phyloP scores from a whole-genome alignment of 2,329 filamentous ascomycete species.

The Scedosporium aurantiacum region DNA sequence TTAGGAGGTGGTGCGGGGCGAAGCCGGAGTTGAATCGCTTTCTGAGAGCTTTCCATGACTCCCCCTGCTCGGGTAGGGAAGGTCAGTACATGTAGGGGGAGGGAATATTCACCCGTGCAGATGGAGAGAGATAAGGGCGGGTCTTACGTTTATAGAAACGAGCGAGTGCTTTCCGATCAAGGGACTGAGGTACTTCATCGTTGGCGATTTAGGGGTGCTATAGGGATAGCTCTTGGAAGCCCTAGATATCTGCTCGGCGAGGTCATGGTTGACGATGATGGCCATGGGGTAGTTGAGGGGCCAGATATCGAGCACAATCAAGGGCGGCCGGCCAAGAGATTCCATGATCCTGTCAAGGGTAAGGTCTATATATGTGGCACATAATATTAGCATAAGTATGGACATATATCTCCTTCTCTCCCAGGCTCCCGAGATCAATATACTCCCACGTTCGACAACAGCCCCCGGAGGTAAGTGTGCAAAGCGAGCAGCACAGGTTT shows the following conservation, averaged over 20 bases:
- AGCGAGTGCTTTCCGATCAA: slow-evolving; percentile 4
- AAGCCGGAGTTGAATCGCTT: slow-evolving; percentile 27
- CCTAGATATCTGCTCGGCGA: slow-evolving; percentile 27
- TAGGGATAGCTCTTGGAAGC: slow-evolving; percentile 19
- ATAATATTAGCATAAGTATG: neutral
- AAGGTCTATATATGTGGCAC: neutral
- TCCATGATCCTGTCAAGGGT: slow-evolving; percentile 15
- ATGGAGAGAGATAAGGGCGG: neutral
- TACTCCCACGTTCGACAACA: neutral
- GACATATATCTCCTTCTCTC: neutral
- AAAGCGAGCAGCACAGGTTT: too few species aligned
- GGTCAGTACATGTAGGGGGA: neutral
- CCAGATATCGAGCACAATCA: slow-evolving; percentile 23
- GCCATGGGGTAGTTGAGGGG: slow-evolving; percentile 22
- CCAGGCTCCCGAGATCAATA: neutral
- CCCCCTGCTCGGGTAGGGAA: slow-evolving; percentile 2
- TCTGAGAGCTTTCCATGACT: slow-evolving; percentile 16
- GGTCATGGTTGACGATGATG: slow-evolving; percentile 19
- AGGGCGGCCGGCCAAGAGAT: slow-evolving; percentile 19
- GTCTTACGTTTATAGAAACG: slow-evolving; percentile 1
- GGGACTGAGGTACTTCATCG: slow-evolving; percentile 2
- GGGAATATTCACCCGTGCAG: neutral
- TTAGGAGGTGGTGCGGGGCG: slow-evolving; percentile 26
- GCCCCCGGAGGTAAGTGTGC: neutral
- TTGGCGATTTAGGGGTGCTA: slow-evolving; percentile 19